phyloP scores from a whole-genome alignment of 1,284 basidiomycete species.

The Boletus holoroseus region DNA sequence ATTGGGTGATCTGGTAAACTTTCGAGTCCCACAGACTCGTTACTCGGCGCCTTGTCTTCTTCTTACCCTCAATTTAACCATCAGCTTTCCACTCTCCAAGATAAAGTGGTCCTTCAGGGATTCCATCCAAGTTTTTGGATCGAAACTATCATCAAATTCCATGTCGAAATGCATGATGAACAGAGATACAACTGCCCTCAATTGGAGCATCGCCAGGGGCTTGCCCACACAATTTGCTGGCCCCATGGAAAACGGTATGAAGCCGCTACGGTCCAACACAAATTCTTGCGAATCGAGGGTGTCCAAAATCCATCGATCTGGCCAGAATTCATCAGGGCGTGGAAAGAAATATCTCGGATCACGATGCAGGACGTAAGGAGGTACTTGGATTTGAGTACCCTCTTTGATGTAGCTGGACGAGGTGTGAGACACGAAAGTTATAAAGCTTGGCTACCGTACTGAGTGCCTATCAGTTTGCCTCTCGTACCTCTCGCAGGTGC shows the following conservation, averaged over 20 bases:
- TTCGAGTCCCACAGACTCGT: neutral
- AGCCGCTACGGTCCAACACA: conserved; percentile 23
- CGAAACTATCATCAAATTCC: conserved; percentile 26
- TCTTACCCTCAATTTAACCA: conserved; percentile 22
- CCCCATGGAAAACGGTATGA: conserved; percentile 34
- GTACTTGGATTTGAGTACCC: conserved; percentile 36
- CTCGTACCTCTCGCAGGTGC: conserved; percentile 29
- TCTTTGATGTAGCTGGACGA: conserved; percentile 37
- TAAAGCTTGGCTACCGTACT: conserved; percentile 22
- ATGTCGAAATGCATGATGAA: conserved; percentile 34
- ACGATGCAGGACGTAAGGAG: conserved; percentile 39
- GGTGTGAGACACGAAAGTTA: neutral
- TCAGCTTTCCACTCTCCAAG: conserved; percentile 26
- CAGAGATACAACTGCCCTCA: conserved; percentile 26
- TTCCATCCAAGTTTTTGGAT: conserved; percentile 27
- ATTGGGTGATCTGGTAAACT: neutral
- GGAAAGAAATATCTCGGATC: conserved; percentile 40
- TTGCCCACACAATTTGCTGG: conserved; percentile 36
- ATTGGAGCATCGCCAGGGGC: conserved; percentile 31
- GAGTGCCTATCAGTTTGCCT: conserved; percentile 32
- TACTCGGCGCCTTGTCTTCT: conserved; percentile 8
- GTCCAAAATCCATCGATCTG: conserved; percentile 39
- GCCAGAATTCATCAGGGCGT: conserved; percentile 38
- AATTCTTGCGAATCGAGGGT: conserved; percentile 12
- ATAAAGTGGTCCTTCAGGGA: conserved; percentile 32